Evolutionary conservation across 495 filamentous ascomycete genomes (phyloP), one percentile per base, ranked within the genome.

Genomic region (Lepraria neglecta): DNA sequence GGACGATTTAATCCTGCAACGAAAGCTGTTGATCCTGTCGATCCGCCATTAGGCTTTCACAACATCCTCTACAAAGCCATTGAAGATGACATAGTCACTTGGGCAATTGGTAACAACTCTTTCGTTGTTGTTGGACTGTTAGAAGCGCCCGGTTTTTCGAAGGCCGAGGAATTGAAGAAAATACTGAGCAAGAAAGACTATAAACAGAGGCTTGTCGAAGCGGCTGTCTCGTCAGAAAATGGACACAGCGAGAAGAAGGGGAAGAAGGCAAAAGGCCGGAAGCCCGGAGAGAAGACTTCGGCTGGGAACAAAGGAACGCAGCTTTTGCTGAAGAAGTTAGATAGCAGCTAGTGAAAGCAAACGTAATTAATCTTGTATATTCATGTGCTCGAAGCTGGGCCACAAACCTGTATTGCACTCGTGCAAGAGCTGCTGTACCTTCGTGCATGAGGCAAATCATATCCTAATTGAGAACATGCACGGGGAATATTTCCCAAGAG

Each of bases 31-130:
- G 82, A 84, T 67, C 81, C 83, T 60, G 78, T 86, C 19, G 80
- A 88, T n/a, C 90, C 91, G 9, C 75, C 85, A n/a, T 78, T 96
- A 54, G 79, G 83, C 63, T 98, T 97, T 75, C 83, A 90, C 64
- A 79, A 82, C 60, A 73, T 88, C 50, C 74, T 97, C 14, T 97
- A 89, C 65, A 82, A 86, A 40, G 77, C 83, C 59, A 90, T 96
- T 70, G 77, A 86, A 64, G 83, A 84, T 3, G 77, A 91, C 51
- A 75, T 95, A 45, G 67, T 91, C 65, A 72, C 83, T n/a, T 98
- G 94, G 94, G 95, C 95, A 1, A 89, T 83, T 0, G 87, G 92
- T 3, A 78, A 82, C 1, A 88, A 89, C 58, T 85, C 84, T 1
- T 97, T 95, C 65, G 87, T 95, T 14, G 79, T 95, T 15, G 77